Evolutionary conservation across 2,329 filamentous ascomycete genomes (phyloP).

Genomic region (Aspergillus sojae): DNA sequence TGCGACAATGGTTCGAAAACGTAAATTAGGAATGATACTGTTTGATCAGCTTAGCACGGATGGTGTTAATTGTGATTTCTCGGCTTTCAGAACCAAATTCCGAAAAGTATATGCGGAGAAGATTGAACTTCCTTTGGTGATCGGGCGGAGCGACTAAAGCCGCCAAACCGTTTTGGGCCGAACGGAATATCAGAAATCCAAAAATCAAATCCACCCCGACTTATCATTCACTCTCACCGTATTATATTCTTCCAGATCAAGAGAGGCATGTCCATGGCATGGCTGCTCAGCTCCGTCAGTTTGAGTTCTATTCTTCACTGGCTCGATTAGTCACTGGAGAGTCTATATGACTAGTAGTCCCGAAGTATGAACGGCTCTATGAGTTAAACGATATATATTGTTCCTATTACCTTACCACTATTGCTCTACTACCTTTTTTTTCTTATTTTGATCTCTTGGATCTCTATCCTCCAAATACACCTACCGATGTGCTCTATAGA

Average conservation of each 20-base stretch:
- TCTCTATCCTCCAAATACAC: too few species aligned
- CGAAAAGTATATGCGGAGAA: conserved; percentile 16
- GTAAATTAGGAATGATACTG: not conserved
- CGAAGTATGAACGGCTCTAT: too few species aligned
- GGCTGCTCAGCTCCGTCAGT: too few species aligned
- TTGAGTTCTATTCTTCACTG: too few species aligned
- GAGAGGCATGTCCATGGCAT: not conserved
- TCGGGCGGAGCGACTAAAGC: conserved; percentile 8
- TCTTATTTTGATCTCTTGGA: too few species aligned
- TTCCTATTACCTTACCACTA: too few species aligned
- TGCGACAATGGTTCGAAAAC: not conserved
- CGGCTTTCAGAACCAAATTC: not conserved
- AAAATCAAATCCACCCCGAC: not conserved
- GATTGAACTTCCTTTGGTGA: conserved; percentile 9
- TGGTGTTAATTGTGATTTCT: not conserved
- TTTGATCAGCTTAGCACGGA: not conserved
- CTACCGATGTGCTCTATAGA: too few species aligned
- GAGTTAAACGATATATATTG: too few species aligned
- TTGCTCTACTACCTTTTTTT: too few species aligned
- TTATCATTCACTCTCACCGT: too few species aligned
- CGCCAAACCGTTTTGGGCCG: conserved; percentile 27
- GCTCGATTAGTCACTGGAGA: too few species aligned
- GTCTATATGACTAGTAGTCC: too few species aligned
- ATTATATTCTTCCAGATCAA: not conserved
- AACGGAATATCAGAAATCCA: not conserved